Evolutionary conservation across 2,329 filamentous ascomycete genomes (phyloP), one percentile per base, ranked within the genome.

Genomic region (Calonectria pseudoturangicola): DNA sequence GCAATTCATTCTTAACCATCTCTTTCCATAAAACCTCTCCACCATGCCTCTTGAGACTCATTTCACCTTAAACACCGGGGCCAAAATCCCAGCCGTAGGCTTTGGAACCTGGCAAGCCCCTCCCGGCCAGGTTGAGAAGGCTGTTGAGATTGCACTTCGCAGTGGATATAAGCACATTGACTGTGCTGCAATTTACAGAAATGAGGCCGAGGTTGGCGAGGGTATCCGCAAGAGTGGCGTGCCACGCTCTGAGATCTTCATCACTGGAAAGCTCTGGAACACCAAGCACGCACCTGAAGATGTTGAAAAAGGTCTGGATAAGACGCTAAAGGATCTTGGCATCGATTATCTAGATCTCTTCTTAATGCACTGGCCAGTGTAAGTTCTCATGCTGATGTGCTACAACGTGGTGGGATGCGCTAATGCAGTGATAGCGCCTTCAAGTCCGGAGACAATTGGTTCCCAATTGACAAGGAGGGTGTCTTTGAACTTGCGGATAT

Each of bases 71-170:
- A 93, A 94, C 85, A 92, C 91, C 64, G 93, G 94, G 71, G 92
- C 89, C 82, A 92, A 94, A 85, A 95, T 96, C 71, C 92, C 93
- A 62, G 91, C 92, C 76, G 84, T 95, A 74, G 93, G 93, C 74
- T 88, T 95, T 56, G 93, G 93, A 70, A 95, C 93, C 68, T 95
- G 93, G 93, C 92, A 95, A 25, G 73, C 75, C 21, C 69, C 71
- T 12, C 84, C 81, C 62, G 81, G 86, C 69, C 85, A 88, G 73
- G 87, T 88, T 41, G 86, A 75, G 36, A 74, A 87, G 51, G 75
- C 75, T 12, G 74, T 78, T 13, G 87, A 71, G n/a, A 79, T 82
- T 28, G 88, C 89, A 74, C 81, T 88, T 41, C 81, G 80, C 28
- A 77, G 77, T 30, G 86, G 85, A 47, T 87, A 86, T 73, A 80